Conservation (phyloP, 176 grass and related monocot species). For the Guadua angustifolia region DNA sequence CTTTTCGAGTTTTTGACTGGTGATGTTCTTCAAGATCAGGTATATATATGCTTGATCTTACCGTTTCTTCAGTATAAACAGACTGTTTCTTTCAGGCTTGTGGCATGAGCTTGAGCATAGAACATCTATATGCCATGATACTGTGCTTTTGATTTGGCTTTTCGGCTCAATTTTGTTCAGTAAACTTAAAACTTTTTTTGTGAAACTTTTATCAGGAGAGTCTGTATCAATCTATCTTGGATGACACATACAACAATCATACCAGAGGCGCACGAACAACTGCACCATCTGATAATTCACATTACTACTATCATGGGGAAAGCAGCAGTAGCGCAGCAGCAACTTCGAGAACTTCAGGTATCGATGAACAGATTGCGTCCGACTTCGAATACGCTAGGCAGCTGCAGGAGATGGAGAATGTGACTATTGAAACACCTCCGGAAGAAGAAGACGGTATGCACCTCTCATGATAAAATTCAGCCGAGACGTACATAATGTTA, state of each 20-base stretch:
- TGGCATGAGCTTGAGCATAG: not conserved
- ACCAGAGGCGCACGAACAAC: conserved; percentile 35
- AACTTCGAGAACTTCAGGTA: conserved; percentile 35
- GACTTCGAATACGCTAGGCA: conserved; percentile 59
- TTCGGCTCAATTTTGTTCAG: not conserved
- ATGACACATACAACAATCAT: conserved; percentile 10
- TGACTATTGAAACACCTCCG: conserved; percentile 13
- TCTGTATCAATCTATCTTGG: conserved; percentile 49
- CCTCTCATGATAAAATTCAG: conserved; percentile 3
- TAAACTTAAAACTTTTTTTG: not conserved
- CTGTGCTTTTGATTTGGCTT: not conserved
- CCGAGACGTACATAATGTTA: not conserved
- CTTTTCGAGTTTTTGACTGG: conserved; percentile 40
- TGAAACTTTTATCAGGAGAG: conserved; percentile 28
- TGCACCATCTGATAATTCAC: conserved; percentile 3
- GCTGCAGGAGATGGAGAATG: conserved; percentile 62
- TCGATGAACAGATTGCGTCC: conserved; percentile 46
- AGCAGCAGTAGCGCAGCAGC: conserved; percentile 34
- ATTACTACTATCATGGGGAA: conserved; percentile 47
- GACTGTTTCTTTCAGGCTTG: not conserved
- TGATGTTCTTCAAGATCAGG: conserved; percentile 65
- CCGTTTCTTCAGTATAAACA: not conserved
- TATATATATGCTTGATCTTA: conserved; percentile 18
- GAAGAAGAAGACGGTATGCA: conserved; percentile 45
- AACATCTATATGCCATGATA: not conserved